Percentiles rank a stretch among this genome's conserved stretches.
Conservation (phyloP, 2,329 filamentous ascomycete species). For the Aspergillus sojae region DNA sequence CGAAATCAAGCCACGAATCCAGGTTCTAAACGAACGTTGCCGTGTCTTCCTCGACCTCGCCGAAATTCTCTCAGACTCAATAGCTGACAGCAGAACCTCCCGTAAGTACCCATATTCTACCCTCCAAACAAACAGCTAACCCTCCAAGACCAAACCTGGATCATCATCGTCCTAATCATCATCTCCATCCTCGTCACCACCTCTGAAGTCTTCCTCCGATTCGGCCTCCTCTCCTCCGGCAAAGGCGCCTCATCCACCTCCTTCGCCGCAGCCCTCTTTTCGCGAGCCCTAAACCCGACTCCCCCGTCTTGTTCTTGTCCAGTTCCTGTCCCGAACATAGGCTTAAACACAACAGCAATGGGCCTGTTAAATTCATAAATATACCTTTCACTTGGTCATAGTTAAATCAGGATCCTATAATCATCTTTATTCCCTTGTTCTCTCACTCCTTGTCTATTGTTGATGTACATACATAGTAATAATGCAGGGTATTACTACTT, state of each 20-base stretch:
- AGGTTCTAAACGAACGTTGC: constrained; percentile 95
- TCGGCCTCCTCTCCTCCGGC: constrained; percentile 65
- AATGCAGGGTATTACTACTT: background rate
- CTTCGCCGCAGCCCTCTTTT: constrained; percentile 19
- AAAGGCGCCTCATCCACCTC: constrained; percentile 23
- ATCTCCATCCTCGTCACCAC: constrained; percentile 90
- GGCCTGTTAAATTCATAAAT: background rate
- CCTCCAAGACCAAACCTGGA: constrained; percentile 79
- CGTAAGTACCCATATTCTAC: constrained; percentile 40
- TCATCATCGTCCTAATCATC: constrained; percentile 91
- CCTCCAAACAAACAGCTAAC: constrained; percentile 17
- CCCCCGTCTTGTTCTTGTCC: constrained; percentile 15
- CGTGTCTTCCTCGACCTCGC: constrained; percentile 94
- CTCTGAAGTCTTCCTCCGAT: constrained; percentile 83
- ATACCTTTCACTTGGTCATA: background rate
- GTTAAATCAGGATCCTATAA: background rate
- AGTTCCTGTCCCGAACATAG: background rate
- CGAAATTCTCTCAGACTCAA: constrained; percentile 89
- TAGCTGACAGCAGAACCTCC: constrained; percentile 94
- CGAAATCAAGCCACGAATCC: constrained; percentile 93
- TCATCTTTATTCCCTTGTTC: background rate
- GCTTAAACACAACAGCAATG: constrained; percentile 1
- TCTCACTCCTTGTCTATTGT: background rate
- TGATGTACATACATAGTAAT: background rate
- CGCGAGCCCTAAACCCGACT: constrained; percentile 14